Evolutionary conservation across 1,139 yeast genomes (phyloP), one percentile per base, ranked within the genome.

Genomic region (Yamadazyma diddensiae): DNA sequence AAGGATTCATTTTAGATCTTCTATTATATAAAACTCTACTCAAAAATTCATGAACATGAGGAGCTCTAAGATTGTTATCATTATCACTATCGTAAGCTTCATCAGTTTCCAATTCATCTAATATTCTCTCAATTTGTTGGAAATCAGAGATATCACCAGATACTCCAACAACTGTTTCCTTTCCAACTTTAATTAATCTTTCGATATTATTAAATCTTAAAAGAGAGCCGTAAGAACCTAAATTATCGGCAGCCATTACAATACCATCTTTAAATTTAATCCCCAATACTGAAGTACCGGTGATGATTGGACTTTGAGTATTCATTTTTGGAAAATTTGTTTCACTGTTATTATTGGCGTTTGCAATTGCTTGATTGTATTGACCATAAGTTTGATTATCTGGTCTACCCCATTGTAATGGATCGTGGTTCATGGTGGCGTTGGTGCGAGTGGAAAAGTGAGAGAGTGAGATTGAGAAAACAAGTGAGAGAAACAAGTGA

Each of bases 111-210:
- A 94, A 70, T 44, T 86, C 87, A 33, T 86, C 90, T 43, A 94
- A 70, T 32, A 81, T 57, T 41, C 88, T 69, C 52, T 81, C 79
- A 38, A 94, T 63, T 45, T 87, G 79, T 60, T 94, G 98, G 65
- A 90, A 73, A 62, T 94, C 99, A 26, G 95, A 83, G 29, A 92
- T 79, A 59, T 94, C 99, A 31, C 99, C 99, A 31, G 95, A 83
- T 28, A 90, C 69, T 30, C 98, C 99, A 33, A 94, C 96, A 33
- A 88, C 81, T 1, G 97, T 84, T 45, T 82, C 82, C 20, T 71
- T 61, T 6, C 98, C 98, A 19, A 90, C 94, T 39, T 74, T 74
- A 51, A 88, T 64, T 53, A 94, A 66, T 56, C 98, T 79, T 57
- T 92, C 94, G 43, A 86, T 73, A 58, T 90, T 79, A 42, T 77